Evolutionary conservation across 78 protist genomes (phyloP).

Genomic region (Planoprotostelium fungivorum): DNA sequence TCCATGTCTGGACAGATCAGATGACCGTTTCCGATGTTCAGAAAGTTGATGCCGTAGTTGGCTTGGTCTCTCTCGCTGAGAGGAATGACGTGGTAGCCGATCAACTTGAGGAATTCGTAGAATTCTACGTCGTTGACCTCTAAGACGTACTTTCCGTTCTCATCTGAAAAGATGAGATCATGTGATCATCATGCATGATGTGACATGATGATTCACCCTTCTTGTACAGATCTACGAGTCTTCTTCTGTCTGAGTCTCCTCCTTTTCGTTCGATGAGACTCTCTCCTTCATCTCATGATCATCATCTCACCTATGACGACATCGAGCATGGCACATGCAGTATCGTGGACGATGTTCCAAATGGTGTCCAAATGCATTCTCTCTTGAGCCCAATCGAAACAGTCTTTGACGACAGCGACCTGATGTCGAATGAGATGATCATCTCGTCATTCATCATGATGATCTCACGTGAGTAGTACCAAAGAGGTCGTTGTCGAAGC

Average conservation of each 20-base stretch:
- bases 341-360: constrained; percentile 62
- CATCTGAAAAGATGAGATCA: not conserved
- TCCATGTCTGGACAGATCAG: constrained; percentile 70
- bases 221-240: constrained; percentile 77
- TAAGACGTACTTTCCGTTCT: constrained; percentile 27
- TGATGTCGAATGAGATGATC: not conserved
- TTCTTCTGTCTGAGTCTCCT: constrained; percentile 24
- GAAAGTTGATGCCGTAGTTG: constrained; percentile 76
- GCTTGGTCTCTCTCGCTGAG: constrained; percentile 69
- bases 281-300: too few relatives aligned
- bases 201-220: not conserved
- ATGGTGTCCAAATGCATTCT: constrained; percentile 90
- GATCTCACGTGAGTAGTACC: constrained; percentile 51
- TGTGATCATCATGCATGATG: not conserved
- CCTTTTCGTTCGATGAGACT: too few relatives aligned
- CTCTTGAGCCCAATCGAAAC: constrained; percentile 76
- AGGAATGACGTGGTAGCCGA: constrained; percentile 71
- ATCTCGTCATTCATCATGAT: not conserved
- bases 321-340: constrained; percentile 49
- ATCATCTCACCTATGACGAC: constrained; percentile 63
- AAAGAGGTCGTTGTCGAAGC: constrained; percentile 69
- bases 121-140: constrained; percentile 53
- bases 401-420: constrained; percentile 84
- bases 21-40: constrained; percentile 83
- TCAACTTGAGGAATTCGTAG: constrained; percentile 34